Evolutionary conservation across 164 flowering plant species (phyloP), one percentile per base, ranked within the genome.

Genomic region (Magnolia officinalis): DNA sequence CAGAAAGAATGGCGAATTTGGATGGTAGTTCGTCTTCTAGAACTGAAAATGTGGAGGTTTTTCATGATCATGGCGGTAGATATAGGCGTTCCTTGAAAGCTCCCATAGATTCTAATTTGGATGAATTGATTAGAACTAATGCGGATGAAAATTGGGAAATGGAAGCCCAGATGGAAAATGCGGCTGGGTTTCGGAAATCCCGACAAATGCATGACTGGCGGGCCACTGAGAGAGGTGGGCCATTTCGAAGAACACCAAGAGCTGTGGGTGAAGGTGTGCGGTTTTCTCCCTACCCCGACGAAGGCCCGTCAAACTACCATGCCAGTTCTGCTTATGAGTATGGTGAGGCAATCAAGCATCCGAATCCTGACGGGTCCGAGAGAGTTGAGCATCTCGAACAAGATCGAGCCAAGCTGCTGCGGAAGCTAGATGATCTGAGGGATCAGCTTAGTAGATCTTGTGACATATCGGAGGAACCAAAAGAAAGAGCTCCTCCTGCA

Each of bases 391-490:
- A 74, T 77, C 83, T 89, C 18, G 91, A 90, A 66, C 85, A 83
- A 72, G 94, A 90, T 74, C 86, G 89, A 78, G 90, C 88, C 63
- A 93, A 89, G 81, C 91, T 96, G 50, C 74, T 90, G 63, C 86
- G 88, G 76, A 88, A 87, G 85, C 83, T 94, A 29, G 91, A 96
- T 69, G 96, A 94, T 82, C 81, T 94, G 70, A 88, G 86, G 79
- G 86, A 90, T 70, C 90, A 90, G 71, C 87, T 94, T 20, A 83
- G 80, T 65, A 82, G 81, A 50, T 89, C 94, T 51, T 82, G 87
- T 80, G 86, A 90, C 72, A 74, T 88, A 50, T 75, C 31, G 1
- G 88, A 86, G 20, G 86, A 78, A 52, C 78, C 89, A 1, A 88
- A 78, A 50, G 95, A 87, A 71, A 86, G 78, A 69, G 74, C 75